phyloP scores from a whole-genome alignment of 768 basidiomycete genomes.

The Melanogaster broomeanus region DNA sequence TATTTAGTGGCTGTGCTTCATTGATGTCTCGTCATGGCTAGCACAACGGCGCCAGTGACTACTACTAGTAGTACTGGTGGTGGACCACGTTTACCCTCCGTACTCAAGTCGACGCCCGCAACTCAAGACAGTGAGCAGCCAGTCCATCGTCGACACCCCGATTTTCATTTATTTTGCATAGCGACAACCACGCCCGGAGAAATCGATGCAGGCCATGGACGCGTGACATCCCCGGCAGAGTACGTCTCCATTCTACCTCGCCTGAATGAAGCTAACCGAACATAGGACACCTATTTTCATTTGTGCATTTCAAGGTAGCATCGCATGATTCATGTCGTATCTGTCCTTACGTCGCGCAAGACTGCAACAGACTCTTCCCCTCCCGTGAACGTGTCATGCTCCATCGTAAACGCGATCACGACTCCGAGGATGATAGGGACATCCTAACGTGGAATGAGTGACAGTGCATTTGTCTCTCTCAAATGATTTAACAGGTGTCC shows the following conservation, averaged over 20 bases:
- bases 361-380: conserved; percentile 73
- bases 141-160: not conserved
- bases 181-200: conserved; percentile 58
- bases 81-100: conserved; percentile 33
- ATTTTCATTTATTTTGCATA: conserved; percentile 18
- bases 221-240: conserved; percentile 68
- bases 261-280: conserved; percentile 4
- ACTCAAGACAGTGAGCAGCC: conserved; percentile 31
- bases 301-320: conserved; percentile 60
- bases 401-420: conserved; percentile 76
- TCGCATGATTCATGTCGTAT: not conserved
- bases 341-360: conserved; percentile 31
- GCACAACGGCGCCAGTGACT: no score
- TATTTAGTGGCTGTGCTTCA: no score
- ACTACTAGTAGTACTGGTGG: not conserved
- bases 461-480: not conserved
- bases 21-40: no score
- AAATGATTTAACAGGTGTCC: not conserved
- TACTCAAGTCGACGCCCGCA: conserved; percentile 34
- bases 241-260: conserved; percentile 34
- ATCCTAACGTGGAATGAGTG: conserved; percentile 78
- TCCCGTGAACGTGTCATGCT: conserved; percentile 65
- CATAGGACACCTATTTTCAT: conserved; percentile 80
- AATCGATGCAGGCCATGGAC: conserved; percentile 51
- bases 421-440: conserved; percentile 49